These are phyloP conservation scores for Pseudopyricularia javanii DNA, from an alignment of 2,329 filamentous ascomycete genomes.

Conservation along the genomic window DNA sequence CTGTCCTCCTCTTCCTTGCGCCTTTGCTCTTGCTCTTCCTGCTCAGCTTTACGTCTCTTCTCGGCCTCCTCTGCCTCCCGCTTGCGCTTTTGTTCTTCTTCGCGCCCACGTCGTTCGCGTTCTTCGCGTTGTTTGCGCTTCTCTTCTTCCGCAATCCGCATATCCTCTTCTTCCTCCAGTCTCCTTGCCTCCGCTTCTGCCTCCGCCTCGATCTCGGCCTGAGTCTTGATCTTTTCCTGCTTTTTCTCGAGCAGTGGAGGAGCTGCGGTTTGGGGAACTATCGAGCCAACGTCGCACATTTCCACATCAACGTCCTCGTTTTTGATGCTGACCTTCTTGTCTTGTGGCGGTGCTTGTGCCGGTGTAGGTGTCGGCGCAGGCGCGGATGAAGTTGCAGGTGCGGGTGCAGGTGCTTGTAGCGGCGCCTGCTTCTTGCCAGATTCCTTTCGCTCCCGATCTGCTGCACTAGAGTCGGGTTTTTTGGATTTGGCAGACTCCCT, in stretches of 20 bases:
- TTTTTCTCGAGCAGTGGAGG: constrained; percentile 12
- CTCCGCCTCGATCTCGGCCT: constrained; percentile 13
- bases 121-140: constrained; percentile 21
- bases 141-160: constrained; percentile 20
- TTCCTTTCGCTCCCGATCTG: constrained; percentile 27
- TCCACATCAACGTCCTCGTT: constrained; percentile 43
- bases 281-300: constrained; percentile 35
- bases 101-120: constrained; percentile 16
- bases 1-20: constrained; percentile 15
- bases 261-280: constrained; percentile 6
- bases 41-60: constrained; percentile 11
- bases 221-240: constrained; percentile 9
- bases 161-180: constrained; percentile 13
- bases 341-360: constrained; percentile 16
- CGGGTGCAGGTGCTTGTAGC: too few species aligned
- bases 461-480: constrained; percentile 16
- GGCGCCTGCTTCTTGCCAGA: constrained; percentile 18
- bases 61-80: constrained; percentile 16
- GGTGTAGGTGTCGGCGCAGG: too few species aligned
- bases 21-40: constrained; percentile 15
- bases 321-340: constrained; percentile 44
- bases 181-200: constrained; percentile 17
- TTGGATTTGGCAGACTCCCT: constrained; percentile 21
- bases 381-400: too few species aligned
- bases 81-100: constrained; percentile 23